These are phyloP conservation scores for Sugiyamaella castrensis DNA, from an alignment of 1,139 yeast species.

Conservation along the genomic window DNA sequence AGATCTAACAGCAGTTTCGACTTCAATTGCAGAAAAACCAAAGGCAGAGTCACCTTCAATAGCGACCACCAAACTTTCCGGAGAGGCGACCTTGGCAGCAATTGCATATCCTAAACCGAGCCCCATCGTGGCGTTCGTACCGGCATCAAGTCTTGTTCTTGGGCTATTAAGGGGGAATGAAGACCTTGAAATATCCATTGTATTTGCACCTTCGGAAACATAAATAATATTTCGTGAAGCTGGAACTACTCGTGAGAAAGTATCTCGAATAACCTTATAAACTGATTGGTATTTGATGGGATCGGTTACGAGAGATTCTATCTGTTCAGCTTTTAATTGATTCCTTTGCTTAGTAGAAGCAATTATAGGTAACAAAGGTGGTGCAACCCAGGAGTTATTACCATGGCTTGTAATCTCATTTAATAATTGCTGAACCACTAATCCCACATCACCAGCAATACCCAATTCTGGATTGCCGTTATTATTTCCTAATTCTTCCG, in stretches of 20 bases:
- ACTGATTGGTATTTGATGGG: constrained; percentile 53
- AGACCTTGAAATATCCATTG: constrained; percentile 64
- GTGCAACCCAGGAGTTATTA: constrained; percentile 32
- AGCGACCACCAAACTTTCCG: constrained; percentile 49
- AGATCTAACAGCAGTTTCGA: constrained; percentile 59
- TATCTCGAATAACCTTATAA: constrained; percentile 47
- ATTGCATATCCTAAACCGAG: constrained; percentile 64
- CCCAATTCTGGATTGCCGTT: constrained; percentile 41
- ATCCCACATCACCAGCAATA: constrained; percentile 49
- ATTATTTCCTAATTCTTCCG: constrained; percentile 53
- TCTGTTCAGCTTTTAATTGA: constrained; percentile 35
- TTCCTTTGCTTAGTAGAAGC: constrained; percentile 39
- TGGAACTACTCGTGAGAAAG: constrained; percentile 33
- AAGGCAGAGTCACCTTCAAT: constrained; percentile 72
- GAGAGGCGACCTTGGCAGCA: constrained; percentile 52
- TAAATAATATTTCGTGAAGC: constrained; percentile 38
- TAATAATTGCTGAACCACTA: constrained; percentile 42
- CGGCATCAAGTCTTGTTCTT: constrained; percentile 58
- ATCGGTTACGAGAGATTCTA: constrained; percentile 30
- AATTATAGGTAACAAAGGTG: constrained; percentile 36
- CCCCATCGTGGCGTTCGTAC: constrained; percentile 74
- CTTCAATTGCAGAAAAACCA: constrained; percentile 64
- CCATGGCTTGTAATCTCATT: constrained; percentile 18
- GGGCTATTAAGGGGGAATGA: constrained; percentile 55
- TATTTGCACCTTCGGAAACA: constrained; percentile 65